Base-by-base conservation (phyloP, 805 yeast genomes). In the Schwanniomyces pseudopolymorphus region DNA sequence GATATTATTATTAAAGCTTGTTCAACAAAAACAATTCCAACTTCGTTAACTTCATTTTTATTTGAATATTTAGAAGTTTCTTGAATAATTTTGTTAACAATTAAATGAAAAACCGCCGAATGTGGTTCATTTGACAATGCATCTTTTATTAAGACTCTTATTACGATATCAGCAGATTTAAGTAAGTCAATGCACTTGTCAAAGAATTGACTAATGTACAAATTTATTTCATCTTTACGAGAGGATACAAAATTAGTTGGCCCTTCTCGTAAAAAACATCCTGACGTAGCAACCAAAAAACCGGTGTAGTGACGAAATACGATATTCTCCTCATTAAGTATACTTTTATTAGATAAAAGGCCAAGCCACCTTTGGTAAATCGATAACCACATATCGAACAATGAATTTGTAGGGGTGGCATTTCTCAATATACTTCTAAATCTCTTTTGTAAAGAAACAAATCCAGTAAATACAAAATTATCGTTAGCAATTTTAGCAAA, bases 81-180 rank as follows among this genome's bases (percentile, higher is more conserved):
- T 2, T 59, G 57, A 41, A 63, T 69, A 33, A 85, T 57, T 45
- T 75, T 75, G 5, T 66, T 61, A 41, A 83, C 71, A 17, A 84
- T 67, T 49, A 73, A 56, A 44, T 72, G 75, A 58, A 77, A 77
- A 11, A 82, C 75, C 21, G 72, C 69, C 10, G 89, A 80, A 65
- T 86, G 84, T 39, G 84, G 63, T 47, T 85, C 91, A 25, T 76
- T 67, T 11, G 86, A 80, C 38, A 89, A 63, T 2, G 88, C 81
- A 52, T 88, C 96, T 49, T 84, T 80, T 2, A 88, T 78, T 36
- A 82, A 80, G 39, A 88, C 94, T 50, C 95, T 73, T 0, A 83
- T 74, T 4, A 80, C 75, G 47, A 78, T 66, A 56, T 74, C 80
- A 21, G 68, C 69, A 10, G 80, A 74, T 9, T 75, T 70, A 33